Evolutionary conservation across 2,329 filamentous ascomycete genomes (phyloP).

Genomic region (Atkinsonella texensis): DNA sequence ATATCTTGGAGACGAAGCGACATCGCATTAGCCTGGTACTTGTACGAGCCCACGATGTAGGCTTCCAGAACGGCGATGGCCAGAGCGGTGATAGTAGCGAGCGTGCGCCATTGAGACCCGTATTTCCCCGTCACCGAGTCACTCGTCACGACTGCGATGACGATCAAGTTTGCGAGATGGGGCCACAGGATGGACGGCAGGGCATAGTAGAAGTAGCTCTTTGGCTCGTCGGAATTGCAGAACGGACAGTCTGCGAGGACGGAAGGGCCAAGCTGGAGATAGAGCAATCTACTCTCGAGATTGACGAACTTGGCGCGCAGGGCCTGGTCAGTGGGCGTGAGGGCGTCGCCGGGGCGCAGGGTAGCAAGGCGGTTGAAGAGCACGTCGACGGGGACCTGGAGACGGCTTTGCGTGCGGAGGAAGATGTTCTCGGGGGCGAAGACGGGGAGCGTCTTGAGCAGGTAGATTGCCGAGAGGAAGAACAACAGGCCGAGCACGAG

Average conservation of each 20-base stretch:
- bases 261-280: constrained; percentile 70
- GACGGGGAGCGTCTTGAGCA: constrained; percentile 50
- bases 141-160: constrained; percentile 64
- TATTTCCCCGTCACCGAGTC: constrained; percentile 49
- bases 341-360: constrained; percentile 33
- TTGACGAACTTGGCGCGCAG: constrained; percentile 59
- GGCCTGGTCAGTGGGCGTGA: constrained; percentile 48
- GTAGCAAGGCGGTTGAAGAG: constrained; percentile 64
- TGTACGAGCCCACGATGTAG: constrained; percentile 53
- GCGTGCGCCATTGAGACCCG: constrained; percentile 55
- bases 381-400: constrained; percentile 75
- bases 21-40: constrained; percentile 50
- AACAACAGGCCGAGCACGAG: constrained; percentile 50
- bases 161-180: constrained; percentile 67
- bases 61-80: constrained; percentile 51
- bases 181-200: constrained; percentile 60
- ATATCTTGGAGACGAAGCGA: constrained; percentile 51
- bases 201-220: constrained; percentile 69
- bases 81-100: constrained; percentile 52
- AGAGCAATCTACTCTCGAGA: constrained; percentile 63
- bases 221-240: constrained; percentile 59
- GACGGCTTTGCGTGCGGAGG: constrained; percentile 59
- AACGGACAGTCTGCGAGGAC: constrained; percentile 69
- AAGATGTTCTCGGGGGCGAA: constrained; percentile 78
- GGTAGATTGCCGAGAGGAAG: constrained; percentile 29